Conservation (phyloP, 192 early-diverging fungal genomes). For the Jimgerdemannia lactiflua region DNA sequence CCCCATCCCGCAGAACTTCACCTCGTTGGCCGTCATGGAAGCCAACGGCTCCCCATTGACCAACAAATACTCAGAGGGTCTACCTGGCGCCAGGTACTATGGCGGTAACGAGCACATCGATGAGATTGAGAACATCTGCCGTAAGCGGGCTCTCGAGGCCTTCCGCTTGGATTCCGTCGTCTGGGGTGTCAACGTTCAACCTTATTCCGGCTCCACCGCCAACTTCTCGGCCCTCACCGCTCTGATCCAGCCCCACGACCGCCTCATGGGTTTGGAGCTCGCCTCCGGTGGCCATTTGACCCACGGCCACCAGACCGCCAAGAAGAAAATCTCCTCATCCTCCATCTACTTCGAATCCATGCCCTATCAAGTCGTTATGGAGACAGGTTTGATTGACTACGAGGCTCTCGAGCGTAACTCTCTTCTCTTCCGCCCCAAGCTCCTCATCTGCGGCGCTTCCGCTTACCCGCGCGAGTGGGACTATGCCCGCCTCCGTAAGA, state of each 20-base stretch:
- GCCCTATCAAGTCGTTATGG: slow-evolving; percentile 92
- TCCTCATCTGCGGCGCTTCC: slow-evolving; percentile 98
- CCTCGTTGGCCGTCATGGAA: slow-evolving; percentile 99
- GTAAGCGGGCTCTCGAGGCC: slow-evolving; percentile 90
- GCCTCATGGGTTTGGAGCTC: slow-evolving; percentile 99
- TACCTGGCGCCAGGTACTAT: slow-evolving; percentile 98
- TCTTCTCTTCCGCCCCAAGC: slow-evolving; percentile 93
- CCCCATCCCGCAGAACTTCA: slow-evolving; percentile 81
- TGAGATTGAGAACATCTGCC: slow-evolving; percentile 93
- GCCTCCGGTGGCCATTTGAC: slow-evolving; percentile 99
- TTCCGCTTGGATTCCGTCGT: slow-evolving; percentile 84
- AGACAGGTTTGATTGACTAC: slow-evolving; percentile 93
- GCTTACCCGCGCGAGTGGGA: slow-evolving; percentile 99
- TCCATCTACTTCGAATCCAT: slow-evolving; percentile 99
- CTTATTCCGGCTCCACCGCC: slow-evolving; percentile 98
- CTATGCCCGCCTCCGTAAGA: slow-evolving; percentile 92
- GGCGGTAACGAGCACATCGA: slow-evolving; percentile 99
- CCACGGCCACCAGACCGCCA: slow-evolving; percentile 99
- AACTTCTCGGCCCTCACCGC: slow-evolving; percentile 99
- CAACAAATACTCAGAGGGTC: slow-evolving; percentile 99
- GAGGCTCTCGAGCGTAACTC: slow-evolving; percentile 93
- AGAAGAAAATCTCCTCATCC: slow-evolving; percentile 99
- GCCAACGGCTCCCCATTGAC: slow-evolving; percentile 98
- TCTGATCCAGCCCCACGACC: slow-evolving; percentile 93
- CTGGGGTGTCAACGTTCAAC: slow-evolving; percentile 99